Conservation (phyloP, 148 eudicot species). For the Rhododendron williamsianum region DNA sequence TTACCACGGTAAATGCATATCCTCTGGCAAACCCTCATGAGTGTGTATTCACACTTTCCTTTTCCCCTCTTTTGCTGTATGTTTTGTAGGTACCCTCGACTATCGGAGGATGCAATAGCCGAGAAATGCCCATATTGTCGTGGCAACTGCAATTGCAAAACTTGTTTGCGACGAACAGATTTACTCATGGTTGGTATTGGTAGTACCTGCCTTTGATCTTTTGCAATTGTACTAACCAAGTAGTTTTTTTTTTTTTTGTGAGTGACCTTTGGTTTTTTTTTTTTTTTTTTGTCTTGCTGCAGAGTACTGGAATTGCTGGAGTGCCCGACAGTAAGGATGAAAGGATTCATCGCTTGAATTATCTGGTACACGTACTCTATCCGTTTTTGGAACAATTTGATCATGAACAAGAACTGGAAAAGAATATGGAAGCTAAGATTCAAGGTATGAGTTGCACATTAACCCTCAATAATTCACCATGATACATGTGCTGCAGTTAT, state of each 20-base stretch:
- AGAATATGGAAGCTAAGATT: conserved; percentile 53
- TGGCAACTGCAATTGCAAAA: conserved; percentile 60
- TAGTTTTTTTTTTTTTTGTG: background rate
- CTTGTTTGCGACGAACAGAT: conserved; percentile 42
- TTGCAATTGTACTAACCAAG: background rate
- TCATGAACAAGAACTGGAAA: conserved; percentile 51
- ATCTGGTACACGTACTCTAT: conserved; percentile 31
- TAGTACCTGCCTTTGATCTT: background rate
- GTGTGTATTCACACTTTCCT: background rate
- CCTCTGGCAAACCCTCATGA: background rate
- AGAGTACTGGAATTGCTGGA: conserved; percentile 12
- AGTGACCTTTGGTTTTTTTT: background rate
- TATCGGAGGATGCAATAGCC: conserved; percentile 47
- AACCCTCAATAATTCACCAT: background rate
- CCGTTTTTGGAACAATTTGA: conserved; percentile 48
- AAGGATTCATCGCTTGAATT: conserved; percentile 25
- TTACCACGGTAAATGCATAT: background rate
- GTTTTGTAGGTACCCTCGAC: conserved; percentile 43
- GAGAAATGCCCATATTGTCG: conserved; percentile 50
- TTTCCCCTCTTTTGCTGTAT: background rate
- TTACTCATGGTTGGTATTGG: conserved; percentile 17
- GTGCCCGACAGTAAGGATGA: conserved; percentile 20
- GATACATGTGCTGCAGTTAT: background rate
- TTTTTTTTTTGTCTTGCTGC: background rate
- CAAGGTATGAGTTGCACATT: conserved; percentile 31